Evolutionary conservation across 2,329 filamentous ascomycete species (phyloP), one percentile per base, ranked within the genome.

Genomic region (Thermothelomyces thermophilus): DNA sequence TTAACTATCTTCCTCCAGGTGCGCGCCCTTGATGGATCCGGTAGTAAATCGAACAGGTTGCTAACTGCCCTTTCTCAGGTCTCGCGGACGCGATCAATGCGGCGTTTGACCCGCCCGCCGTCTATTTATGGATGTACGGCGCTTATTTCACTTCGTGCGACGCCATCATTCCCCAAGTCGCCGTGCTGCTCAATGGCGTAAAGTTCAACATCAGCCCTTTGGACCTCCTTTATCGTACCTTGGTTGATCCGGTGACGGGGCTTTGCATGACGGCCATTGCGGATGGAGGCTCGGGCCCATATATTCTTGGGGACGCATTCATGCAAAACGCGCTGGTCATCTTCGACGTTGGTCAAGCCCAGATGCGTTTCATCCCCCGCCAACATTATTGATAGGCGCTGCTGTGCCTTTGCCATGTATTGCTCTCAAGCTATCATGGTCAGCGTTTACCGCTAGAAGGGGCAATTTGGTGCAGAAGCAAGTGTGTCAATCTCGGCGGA

Each of bases 261-360:
- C 67, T 73, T 43, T 79, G 75, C 58, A 71, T 73, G 53, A 68
- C 74, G 28, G 69, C 69, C 5, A 68, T 77, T 48, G 64, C 71
- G 11, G 72, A 63, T 41, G 73, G 73, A 1, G 70, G 68, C 0
- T 54, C 63, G 0, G 71, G 73, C 7, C 73, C 73, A 6, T 76
- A 72, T 50, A 71, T 77, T 20, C 59, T 79, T 28, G 75, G 76
- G 0, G 70, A 73, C 30, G 68, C 69, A 6, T 79, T 77, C 50
- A 60, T 79, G 52, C 70, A 76, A 59, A 77, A 73, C 48, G 72
- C 73, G 2, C 60, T 78, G 44, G 69, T 70, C 0, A 72, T 76
- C 1, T 64, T 63, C 34, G 62, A 66, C 46, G 51, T 64, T 20
- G 60, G 58, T 9, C 34, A 60, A 49, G 58, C 56, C 2, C 52